A percentile compares a stretch with the other conserved stretches of the same genome.
phyloP scores from a whole-genome alignment of 257 asterid species.

The Primulina tabacum region DNA sequence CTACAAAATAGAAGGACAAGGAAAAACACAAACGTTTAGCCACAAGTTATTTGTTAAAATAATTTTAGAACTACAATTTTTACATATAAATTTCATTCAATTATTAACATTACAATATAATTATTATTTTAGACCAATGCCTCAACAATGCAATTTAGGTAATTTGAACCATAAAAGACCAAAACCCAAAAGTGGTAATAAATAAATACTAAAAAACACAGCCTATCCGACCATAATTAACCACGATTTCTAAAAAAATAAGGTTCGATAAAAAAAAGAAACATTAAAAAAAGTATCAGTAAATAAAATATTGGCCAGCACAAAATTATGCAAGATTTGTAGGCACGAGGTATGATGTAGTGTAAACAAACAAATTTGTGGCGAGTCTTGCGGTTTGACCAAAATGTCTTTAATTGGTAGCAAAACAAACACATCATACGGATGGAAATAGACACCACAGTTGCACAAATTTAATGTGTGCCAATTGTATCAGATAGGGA shows the following conservation, averaged over 20 bases:
- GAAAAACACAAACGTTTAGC: no score
- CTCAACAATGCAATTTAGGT: no score
- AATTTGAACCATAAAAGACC: no score
- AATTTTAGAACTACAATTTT: no score
- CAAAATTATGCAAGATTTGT: conserved; percentile 42
- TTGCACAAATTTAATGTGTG: conserved; percentile 24
- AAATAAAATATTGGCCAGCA: conserved; percentile 27
- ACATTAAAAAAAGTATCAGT: no score
- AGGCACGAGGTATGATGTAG: conserved; percentile 48
- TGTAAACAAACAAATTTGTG: conserved; percentile 37
- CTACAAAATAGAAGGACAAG: conserved; percentile 31
- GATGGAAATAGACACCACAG: conserved; percentile 58
- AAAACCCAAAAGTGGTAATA: no score
- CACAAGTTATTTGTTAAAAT: neutral
- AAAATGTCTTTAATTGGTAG: conserved; percentile 27
- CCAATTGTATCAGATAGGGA: conserved; percentile 37
- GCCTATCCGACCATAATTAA: neutral
- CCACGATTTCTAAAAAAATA: no score
- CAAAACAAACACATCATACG: conserved; percentile 44
- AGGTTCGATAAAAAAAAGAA: neutral
- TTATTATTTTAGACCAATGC: no score
- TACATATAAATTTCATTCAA: neutral
- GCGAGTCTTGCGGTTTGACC: conserved; percentile 43
- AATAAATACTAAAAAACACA: neutral
- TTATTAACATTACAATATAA: no score